Evolutionary conservation across 208 protist genomes (phyloP), one percentile per base, ranked within the genome.

Genomic region (Leptomonas seymouri): DNA sequence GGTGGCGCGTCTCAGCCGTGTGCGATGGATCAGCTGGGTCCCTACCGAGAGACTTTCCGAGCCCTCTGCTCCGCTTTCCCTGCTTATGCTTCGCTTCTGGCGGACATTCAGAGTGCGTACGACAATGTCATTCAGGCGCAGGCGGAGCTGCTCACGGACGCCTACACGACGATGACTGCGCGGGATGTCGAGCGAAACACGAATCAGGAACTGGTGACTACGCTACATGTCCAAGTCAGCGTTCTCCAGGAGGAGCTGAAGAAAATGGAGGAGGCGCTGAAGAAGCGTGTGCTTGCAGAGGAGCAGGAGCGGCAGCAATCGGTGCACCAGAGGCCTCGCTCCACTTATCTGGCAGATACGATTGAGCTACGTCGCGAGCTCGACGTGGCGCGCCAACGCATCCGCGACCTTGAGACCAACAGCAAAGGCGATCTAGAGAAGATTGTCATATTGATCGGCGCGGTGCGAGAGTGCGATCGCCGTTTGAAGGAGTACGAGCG

Each of bases 121-220:
- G 90, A 96, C 78, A 79, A 85, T 51, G 90, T 85, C 46, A 84
- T 96, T 46, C 84, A 93, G 70, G 78, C 76, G 3, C 90, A 95
- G 74, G 82, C 90, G 21, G 74, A 84, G 69, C 67, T 87, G 45
- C 73, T 93, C n/a, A 71, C 70, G 23, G 77, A 89, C 42, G 73
- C 82, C 27, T 84, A 88, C 67, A 45, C 61, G 16, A 16, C 67
- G 3, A 69, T 75, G 28, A 45, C 55, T 9, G 36, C 60, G 27
- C 50, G 71, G 15, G 28, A 80, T 18, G 56, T 81, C n/a, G 44
- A 46, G 46, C 73, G 74, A 20, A 44, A 53, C 31, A 46, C 76
- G 11, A 57, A 82, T 15, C 34, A 66, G 14, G 75, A 76, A 18
- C 71, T 74, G 8, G 59, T 81, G 8, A 41, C 51, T 0, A 61